Conservation (phyloP, 2,329 filamentous ascomycete species). For the Venturia nashicola region DNA sequence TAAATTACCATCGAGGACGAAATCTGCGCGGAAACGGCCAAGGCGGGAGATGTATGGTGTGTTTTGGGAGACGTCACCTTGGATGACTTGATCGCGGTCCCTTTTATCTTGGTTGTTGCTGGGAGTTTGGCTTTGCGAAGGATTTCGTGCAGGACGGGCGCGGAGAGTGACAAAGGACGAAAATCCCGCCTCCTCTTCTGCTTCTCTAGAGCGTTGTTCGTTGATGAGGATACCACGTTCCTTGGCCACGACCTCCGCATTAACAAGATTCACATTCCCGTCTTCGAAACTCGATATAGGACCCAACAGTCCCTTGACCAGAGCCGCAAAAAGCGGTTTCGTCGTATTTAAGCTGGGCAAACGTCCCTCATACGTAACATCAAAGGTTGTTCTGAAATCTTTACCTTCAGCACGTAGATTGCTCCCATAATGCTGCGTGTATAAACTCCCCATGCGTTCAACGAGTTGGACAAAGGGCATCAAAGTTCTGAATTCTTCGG, state of each 20-base stretch:
- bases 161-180: conserved; percentile 59
- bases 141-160: conserved; percentile 32
- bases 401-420: conserved; percentile 17
- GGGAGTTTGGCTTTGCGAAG: neutral
- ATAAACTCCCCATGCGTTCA: conserved; percentile 68
- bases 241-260: conserved; percentile 61
- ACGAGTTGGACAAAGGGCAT: conserved; percentile 65
- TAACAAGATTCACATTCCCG: conserved; percentile 69
- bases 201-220: conserved; percentile 55
- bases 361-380: conserved; percentile 66
- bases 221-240: conserved; percentile 69
- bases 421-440: conserved; percentile 59
- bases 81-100: conserved; percentile 38
- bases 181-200: conserved; percentile 49
- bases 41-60: conserved; percentile 59
- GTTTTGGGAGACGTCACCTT: conserved; percentile 55
- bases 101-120: no score
- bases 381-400: conserved; percentile 54
- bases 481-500: conserved; percentile 66
- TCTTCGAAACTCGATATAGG: conserved; percentile 52
- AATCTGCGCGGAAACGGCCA: conserved; percentile 61
- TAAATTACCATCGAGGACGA: conserved; percentile 60
- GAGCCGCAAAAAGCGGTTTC: conserved; percentile 63
- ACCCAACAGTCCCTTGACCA: conserved; percentile 63
- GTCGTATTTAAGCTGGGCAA: conserved; percentile 61